Evolutionary conservation across 352 stramenopile species (phyloP).

Genomic region (Phytophthora hybrid): DNA sequence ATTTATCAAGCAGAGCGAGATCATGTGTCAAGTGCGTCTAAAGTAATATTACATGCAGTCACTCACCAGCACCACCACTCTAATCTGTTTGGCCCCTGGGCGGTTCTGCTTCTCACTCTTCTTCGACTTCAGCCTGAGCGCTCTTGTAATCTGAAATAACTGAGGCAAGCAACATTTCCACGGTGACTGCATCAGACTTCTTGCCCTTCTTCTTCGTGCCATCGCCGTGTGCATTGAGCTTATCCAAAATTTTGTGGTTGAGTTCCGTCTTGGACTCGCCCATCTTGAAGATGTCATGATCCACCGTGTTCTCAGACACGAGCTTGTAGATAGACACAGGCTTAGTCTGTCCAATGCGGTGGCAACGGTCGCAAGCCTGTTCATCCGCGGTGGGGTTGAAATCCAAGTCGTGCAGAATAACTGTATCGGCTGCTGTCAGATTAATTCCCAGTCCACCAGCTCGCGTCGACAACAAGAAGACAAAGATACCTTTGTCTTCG

Average conservation of each 20-base stretch:
- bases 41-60: conserved; percentile 26
- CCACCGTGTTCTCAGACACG: conserved; percentile 90
- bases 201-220: conserved; percentile 35
- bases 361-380: conserved; percentile 90
- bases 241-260: conserved; percentile 86
- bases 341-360: conserved; percentile 92
- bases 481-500: conserved; percentile 93
- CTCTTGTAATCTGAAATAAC: conserved; percentile 86
- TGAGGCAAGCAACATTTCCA: conserved; percentile 85
- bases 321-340: conserved; percentile 94
- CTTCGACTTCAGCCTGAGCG: conserved; percentile 33
- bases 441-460: conserved; percentile 99
- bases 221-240: conserved; percentile 72
- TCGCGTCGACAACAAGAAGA: conserved; percentile 97
- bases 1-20: not conserved
- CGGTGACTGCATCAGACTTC: conserved; percentile 54
- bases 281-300: conserved; percentile 93
- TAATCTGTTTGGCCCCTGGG: conserved; percentile 8
- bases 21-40: conserved; percentile 3
- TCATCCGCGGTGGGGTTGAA: conserved; percentile 90
- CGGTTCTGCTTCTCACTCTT: conserved; percentile 21
- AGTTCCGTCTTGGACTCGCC: conserved; percentile 87
- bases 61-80: conserved; percentile 22
- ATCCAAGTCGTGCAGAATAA: conserved; percentile 90
- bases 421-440: conserved; percentile 92